phyloP scores from a whole-genome alignment of 306 rosid species.

The Cucurbita moschata region DNA sequence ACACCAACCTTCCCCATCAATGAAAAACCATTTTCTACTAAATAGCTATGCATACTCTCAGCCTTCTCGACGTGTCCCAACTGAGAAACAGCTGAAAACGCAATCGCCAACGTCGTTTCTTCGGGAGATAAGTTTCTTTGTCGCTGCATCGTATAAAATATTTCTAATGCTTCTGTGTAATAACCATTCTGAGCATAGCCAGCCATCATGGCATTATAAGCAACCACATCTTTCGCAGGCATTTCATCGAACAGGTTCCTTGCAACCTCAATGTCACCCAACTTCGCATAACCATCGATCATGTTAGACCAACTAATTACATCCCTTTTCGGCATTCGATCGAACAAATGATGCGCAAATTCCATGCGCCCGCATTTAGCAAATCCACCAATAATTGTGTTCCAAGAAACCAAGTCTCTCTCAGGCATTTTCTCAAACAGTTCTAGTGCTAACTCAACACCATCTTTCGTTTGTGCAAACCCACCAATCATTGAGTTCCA shows the following conservation, averaged over 20 bases:
- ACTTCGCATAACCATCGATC: constrained; percentile 52
- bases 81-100: constrained; percentile 46
- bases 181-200: constrained; percentile 54
- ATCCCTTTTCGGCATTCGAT: constrained; percentile 40
- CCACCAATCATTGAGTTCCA: constrained; percentile 70
- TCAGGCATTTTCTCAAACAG: constrained; percentile 52
- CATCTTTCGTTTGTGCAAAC: constrained; percentile 28
- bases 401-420: constrained; percentile 66
- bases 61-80: constrained; percentile 47
- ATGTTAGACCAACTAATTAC: constrained; percentile 53
- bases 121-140: constrained; percentile 26
- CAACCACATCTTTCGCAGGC: constrained; percentile 36
- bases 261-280: constrained; percentile 29
- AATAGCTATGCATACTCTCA: constrained; percentile 25
- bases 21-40: constrained; percentile 25
- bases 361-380: constrained; percentile 44
- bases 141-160: constrained; percentile 40
- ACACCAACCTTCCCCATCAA: constrained; percentile 48
- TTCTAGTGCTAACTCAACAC: constrained; percentile 33
- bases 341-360: constrained; percentile 34
- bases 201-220: constrained; percentile 62
- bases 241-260: constrained; percentile 54
- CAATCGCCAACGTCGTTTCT: constrained; percentile 36
- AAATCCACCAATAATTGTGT: constrained; percentile 56
- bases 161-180: constrained; percentile 42